Evolutionary conservation across 1,284 basidiomycete genomes (phyloP), one percentile per base, ranked within the genome.

Genomic region (Exobasidium rhododendri): DNA sequence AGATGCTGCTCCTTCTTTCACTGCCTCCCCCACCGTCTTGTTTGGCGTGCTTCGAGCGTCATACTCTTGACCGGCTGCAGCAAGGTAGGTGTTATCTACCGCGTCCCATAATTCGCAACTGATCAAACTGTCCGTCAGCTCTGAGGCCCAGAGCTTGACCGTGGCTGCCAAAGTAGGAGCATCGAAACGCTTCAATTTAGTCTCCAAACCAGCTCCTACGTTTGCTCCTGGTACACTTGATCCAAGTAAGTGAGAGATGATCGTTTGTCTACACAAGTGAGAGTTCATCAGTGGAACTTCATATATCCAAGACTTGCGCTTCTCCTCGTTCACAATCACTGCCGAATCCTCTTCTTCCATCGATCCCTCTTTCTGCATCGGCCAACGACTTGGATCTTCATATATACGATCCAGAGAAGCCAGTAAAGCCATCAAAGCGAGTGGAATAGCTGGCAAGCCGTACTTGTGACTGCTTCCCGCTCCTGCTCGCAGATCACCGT

Each of bases 281-380:
- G 65, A 62, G 6, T 64, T 63, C 29, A 61, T 62, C 56, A 74
- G 84, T 0, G 92, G 72, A 30, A 81, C 81, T 65, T 85, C 83
- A 69, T 96, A 94, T 65, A 97, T 90, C 94, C 93, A 97, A 1
- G 87, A 83, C 81, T 89, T 91, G 66, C 94, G 87, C 78, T 87
- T 89, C 80, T 94, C 94, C 87, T 73, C 46, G 24, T 59, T 44
- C n/a, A 54, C 32, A 24, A 67, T 52, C 11, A 32, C 50, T 22
- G 30, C 28, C 1, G 20, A 26, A 35, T 22, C 55, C 3, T 29
- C 55, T 2, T 40, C 46, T 1, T 54, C 32, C 4, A 26, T 20
- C 13, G 61, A 58, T 20, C 58, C 63, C 30, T 54, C 58, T 4
- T 56, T 49, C 10, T 51, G 46, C 2, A 49, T 20, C 13, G 61